phyloP scores from a whole-genome alignment of 257 asterid genomes.

The Plantago elongata region DNA sequence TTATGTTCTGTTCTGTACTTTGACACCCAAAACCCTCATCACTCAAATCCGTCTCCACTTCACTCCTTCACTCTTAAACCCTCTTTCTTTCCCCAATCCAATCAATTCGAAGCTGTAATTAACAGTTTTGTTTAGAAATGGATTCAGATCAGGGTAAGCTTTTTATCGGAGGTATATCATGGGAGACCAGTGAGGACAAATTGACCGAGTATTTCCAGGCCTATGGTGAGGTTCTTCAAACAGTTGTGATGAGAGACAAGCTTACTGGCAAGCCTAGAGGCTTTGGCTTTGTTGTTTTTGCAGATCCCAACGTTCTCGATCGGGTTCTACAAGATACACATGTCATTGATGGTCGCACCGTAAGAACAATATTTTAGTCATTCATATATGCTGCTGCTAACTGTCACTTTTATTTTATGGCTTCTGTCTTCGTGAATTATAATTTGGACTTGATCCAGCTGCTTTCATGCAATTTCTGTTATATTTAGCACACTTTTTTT shows the following conservation, averaged over 20 bases:
- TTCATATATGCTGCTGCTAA: not conserved
- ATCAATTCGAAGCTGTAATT: not conserved
- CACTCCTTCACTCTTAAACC: too few relatives aligned
- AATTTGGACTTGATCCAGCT: not conserved
- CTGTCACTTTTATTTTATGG: not conserved
- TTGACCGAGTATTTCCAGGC: conserved; percentile 66
- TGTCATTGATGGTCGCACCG: conserved; percentile 80
- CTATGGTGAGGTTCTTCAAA: conserved; percentile 74
- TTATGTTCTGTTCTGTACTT: conserved; percentile 2
- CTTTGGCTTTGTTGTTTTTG: conserved; percentile 72
- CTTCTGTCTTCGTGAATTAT: not conserved
- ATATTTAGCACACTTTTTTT: not conserved
- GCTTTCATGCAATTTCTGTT: not conserved
- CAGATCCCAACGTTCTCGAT: conserved; percentile 71
- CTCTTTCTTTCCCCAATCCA: not conserved
- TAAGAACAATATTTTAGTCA: conserved; percentile 25
- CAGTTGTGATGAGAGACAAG: conserved; percentile 79
- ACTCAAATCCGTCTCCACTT: not conserved
- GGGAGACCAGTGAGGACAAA: conserved; percentile 81
- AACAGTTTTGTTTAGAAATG: conserved; percentile 24
- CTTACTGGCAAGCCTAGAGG: conserved; percentile 75
- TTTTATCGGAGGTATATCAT: conserved; percentile 81
- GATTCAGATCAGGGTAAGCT: conserved; percentile 95
- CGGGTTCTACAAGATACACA: conserved; percentile 74
- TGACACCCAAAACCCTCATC: not conserved